Evolutionary conservation across 139 green algal species (phyloP).

Genomic region (Coelastrella sp.): DNA sequence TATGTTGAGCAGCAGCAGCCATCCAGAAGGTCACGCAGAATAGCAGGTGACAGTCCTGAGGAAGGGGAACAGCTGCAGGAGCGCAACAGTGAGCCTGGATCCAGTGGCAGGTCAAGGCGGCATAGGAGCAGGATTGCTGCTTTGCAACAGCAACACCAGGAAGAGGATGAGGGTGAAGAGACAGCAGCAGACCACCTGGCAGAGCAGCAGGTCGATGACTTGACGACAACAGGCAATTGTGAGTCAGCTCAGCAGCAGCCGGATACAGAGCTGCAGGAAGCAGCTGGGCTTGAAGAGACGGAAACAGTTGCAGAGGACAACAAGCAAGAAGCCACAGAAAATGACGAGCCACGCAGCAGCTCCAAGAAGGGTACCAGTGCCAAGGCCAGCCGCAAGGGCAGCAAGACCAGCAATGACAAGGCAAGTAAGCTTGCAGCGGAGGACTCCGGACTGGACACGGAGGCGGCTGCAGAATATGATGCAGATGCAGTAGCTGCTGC

Average conservation of each 20-base stretch:
- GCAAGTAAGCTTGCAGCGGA: background rate
- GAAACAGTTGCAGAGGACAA: too few relatives aligned
- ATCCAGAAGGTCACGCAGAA: conserved; percentile 20
- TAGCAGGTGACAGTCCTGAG: conserved; percentile 14
- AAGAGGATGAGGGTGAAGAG: background rate
- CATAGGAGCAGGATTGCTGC: background rate
- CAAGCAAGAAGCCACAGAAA: background rate
- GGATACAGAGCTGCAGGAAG: background rate
- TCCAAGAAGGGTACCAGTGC: background rate
- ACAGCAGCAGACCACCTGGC: background rate
- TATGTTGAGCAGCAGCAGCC: conserved; percentile 25
- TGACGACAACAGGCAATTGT: background rate
- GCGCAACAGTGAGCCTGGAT: background rate
- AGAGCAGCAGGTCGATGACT: background rate
- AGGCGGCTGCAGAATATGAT: background rate
- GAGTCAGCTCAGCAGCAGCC: conserved; percentile 3
- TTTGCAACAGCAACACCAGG: background rate
- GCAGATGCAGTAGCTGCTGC: background rate
- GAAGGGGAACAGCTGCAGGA: conserved; percentile 17
- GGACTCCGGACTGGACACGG: background rate
- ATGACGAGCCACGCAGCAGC: background rate
- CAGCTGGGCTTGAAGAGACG: too few relatives aligned
- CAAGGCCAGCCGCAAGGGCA: background rate
- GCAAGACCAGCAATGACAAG: conserved; percentile 20
- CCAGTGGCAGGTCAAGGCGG: background rate